phyloP scores from a whole-genome alignment of 2,329 filamentous ascomycete genomes.

The Trichoderma asperellum region DNA sequence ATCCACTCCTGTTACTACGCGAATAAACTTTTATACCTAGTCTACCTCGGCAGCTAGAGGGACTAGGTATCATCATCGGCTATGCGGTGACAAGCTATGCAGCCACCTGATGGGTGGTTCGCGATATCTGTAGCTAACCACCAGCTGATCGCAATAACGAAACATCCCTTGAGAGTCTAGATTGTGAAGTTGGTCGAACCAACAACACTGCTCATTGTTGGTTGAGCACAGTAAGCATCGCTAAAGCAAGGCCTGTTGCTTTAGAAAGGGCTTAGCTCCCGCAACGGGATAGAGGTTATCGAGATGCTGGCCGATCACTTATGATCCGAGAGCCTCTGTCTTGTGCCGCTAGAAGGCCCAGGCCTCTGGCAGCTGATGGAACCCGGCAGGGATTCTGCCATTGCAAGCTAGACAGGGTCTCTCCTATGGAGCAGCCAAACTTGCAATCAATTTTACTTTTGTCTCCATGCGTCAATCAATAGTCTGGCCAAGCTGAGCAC shows the following conservation, averaged over 20 bases:
- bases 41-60: neutral
- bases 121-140: neutral
- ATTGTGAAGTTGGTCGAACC: neutral
- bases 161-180: neutral
- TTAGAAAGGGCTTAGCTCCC: slow-evolving; percentile 10
- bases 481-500: neutral
- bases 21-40: neutral
- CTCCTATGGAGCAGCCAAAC: neutral
- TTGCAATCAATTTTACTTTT: neutral
- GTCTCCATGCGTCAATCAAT: neutral
- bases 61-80: neutral
- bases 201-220: neutral
- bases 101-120: neutral
- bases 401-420: neutral
- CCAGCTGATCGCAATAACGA: neutral
- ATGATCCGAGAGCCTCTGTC: neutral
- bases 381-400: neutral
- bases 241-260: neutral
- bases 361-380: neutral
- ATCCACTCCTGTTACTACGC: neutral
- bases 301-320: slow-evolving; percentile 19
- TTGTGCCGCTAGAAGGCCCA: neutral
- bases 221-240: neutral
- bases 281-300: neutral
- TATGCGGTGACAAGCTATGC: neutral